These are phyloP conservation scores for Ophiostoma sp. DNA, from an alignment of 2,329 filamentous ascomycete genomes.

Conservation along the genomic window DNA sequence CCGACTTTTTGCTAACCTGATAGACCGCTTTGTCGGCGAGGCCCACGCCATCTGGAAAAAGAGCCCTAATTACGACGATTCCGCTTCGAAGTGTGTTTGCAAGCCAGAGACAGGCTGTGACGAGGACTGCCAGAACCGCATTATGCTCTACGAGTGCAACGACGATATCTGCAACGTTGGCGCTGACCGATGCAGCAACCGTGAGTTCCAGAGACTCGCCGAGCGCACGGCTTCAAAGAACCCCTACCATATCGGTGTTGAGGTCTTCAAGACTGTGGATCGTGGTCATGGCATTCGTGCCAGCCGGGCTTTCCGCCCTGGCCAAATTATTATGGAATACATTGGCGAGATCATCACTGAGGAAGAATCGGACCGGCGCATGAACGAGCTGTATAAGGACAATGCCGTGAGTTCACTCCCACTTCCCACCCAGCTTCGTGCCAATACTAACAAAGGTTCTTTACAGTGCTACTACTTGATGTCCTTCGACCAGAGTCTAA, in stretches of 20 bases:
- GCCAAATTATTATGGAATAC: constrained; percentile 98
- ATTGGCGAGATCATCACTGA: constrained; percentile 97
- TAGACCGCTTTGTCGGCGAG: constrained; percentile 88
- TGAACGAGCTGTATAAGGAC: constrained; percentile 91
- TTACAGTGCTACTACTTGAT: constrained; percentile 92
- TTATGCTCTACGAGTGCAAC: constrained; percentile 98
- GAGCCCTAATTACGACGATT: constrained; percentile 70
- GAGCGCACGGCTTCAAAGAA: constrained; percentile 63
- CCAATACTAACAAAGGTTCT: constrained; percentile 18
- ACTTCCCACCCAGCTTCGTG: background rate
- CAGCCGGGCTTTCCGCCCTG: constrained; percentile 80
- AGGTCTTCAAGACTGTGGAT: constrained; percentile 87
- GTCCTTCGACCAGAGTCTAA: constrained; percentile 98
- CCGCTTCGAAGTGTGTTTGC: constrained; percentile 77
- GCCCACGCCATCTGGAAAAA: constrained; percentile 80
- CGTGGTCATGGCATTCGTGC: constrained; percentile 89
- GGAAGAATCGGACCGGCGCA: constrained; percentile 86
- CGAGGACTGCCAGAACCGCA: constrained; percentile 88
- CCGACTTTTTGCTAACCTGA: background rate
- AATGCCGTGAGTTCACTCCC: constrained; percentile 67
- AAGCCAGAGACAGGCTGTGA: constrained; percentile 76
- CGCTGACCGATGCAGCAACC: constrained; percentile 74
- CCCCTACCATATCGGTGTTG: constrained; percentile 88
- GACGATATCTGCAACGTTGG: constrained; percentile 82
- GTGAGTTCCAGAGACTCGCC: constrained; percentile 79